A percentile compares a stretch with the other conserved stretches of the same genome.
Conservation (phyloP, 176 grass and related monocot genomes). For the Oryza longistaminata region DNA sequence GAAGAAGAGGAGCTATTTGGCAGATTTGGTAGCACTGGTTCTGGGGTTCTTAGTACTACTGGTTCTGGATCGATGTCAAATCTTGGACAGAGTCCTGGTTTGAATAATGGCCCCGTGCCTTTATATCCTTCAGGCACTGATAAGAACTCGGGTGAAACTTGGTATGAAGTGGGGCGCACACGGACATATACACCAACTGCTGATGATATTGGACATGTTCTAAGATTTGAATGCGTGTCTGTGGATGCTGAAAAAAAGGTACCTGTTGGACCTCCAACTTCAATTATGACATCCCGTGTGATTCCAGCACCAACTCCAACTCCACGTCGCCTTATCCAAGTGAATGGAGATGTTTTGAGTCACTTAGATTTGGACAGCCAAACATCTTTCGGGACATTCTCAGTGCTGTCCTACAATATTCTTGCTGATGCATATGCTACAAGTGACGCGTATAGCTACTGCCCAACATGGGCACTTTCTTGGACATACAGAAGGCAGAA, state of each 20-base stretch:
- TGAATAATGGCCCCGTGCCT: constrained; percentile 60
- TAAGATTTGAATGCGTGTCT: constrained; percentile 90
- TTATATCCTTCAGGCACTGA: constrained; percentile 56
- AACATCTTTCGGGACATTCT: constrained; percentile 75
- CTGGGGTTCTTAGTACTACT: constrained; percentile 48
- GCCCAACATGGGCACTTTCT: constrained; percentile 95
- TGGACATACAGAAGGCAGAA: constrained; percentile 98
- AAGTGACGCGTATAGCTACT: constrained; percentile 89
- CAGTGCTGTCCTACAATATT: constrained; percentile 97
- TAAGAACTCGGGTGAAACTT: constrained; percentile 83
- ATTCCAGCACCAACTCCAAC: constrained; percentile 95
- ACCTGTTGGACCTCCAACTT: constrained; percentile 56
- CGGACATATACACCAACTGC: constrained; percentile 84
- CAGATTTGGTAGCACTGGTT: constrained; percentile 56
- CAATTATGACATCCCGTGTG: constrained; percentile 90
- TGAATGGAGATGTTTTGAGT: constrained; percentile 67
- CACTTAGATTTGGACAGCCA: constrained; percentile 70
- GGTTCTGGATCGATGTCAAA: constrained; percentile 58
- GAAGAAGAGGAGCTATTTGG: constrained; percentile 97
- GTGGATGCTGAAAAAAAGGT: constrained; percentile 63
- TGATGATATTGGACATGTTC: constrained; percentile 96
- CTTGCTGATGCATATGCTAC: constrained; percentile 92
- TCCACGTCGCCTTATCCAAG: constrained; percentile 86
- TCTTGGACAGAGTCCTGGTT: constrained; percentile 55
- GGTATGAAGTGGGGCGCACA: constrained; percentile 79